phyloP scores from a whole-genome alignment of 345 rosid genomes.

The Populus euphratica region DNA sequence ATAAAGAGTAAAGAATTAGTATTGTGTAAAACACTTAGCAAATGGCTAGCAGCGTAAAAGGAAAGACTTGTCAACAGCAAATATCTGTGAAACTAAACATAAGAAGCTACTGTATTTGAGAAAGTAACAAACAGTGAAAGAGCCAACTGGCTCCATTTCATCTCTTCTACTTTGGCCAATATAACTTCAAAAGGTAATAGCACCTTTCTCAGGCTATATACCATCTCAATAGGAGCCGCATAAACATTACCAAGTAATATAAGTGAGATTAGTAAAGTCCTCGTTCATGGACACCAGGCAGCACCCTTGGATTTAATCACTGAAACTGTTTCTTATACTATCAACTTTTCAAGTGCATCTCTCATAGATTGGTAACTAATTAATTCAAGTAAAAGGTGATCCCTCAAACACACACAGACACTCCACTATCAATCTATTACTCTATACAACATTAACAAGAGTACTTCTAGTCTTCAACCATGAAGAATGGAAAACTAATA shows the following conservation, averaged over 20 bases:
- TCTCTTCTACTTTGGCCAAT: background rate
- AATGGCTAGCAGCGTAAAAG: background rate
- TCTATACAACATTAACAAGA: background rate
- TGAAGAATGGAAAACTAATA: background rate
- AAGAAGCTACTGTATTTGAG: background rate
- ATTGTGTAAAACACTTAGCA: background rate
- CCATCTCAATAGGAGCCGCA: background rate
- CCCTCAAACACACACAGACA: background rate
- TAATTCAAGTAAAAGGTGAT: background rate
- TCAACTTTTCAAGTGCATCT: background rate
- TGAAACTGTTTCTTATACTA: background rate
- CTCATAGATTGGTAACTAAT: background rate
- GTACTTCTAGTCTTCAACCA: too few species aligned
- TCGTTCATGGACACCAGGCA: background rate
- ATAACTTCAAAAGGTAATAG: background rate
- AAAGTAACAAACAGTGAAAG: background rate
- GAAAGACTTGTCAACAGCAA: background rate
- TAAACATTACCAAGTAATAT: background rate
- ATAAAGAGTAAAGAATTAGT: slow-evolving; percentile 10
- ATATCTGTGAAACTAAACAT: background rate
- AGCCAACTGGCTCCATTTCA: background rate
- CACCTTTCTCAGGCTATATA: background rate
- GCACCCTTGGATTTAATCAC: background rate
- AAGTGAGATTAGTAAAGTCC: background rate
- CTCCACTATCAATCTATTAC: background rate